Percentiles rank a stretch among this genome's conserved stretches.
Evolutionary conservation across 2,329 filamentous ascomycete species (phyloP).

Genomic region (Diplocarpon mali): DNA sequence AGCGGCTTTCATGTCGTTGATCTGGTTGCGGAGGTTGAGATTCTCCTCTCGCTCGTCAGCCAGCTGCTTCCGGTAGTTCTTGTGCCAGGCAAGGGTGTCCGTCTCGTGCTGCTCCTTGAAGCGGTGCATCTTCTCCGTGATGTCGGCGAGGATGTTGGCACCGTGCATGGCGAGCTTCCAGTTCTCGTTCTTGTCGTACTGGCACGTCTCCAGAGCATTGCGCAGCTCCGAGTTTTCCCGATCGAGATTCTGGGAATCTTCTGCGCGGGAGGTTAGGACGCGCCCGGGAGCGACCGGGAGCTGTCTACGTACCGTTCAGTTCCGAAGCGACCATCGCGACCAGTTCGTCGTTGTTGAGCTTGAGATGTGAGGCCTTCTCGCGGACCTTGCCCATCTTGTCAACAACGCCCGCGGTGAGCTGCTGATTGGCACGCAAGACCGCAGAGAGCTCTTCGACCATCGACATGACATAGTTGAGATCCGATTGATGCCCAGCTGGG

Average conservation of each 20-base stretch:
- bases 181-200: conserved; percentile 49
- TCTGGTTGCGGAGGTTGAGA: conserved; percentile 49
- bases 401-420: conserved; percentile 54
- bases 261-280: conserved; percentile 28
- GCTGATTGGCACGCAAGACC: conserved; percentile 31
- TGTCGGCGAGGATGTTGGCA: conserved; percentile 42
- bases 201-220: conserved; percentile 51
- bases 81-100: conserved; percentile 54
- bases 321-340: conserved; percentile 44
- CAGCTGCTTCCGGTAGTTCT: conserved; percentile 52
- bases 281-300: neutral
- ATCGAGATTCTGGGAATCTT: conserved; percentile 49
- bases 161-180: conserved; percentile 43
- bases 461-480: conserved; percentile 56
- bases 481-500: conserved; percentile 56
- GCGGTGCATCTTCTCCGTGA: conserved; percentile 53
- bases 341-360: conserved; percentile 47
- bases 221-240: conserved; percentile 48
- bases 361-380: conserved; percentile 40
- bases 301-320: conserved; percentile 38
- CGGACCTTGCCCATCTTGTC: conserved; percentile 51
- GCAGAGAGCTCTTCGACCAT: conserved; percentile 54
- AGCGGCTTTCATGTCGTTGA: conserved; percentile 55
- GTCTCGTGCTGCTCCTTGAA: conserved; percentile 53
- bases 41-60: conserved; percentile 56